Base-by-base conservation (phyloP, 2,329 filamentous ascomycete genomes). In the Cercospora sp. region DNA sequence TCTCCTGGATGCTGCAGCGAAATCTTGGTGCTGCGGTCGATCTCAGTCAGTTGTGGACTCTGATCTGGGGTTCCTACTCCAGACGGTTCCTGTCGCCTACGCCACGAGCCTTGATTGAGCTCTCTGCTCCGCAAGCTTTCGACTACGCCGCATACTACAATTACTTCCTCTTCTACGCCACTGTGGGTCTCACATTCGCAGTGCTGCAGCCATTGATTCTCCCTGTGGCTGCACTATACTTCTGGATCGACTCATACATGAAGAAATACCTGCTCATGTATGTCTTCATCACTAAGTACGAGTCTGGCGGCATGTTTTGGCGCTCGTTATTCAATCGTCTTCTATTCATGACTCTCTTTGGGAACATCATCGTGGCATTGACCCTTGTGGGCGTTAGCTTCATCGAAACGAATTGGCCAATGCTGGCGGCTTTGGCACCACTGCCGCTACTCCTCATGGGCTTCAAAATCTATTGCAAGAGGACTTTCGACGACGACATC, bases 111-210 rank as follows among this genome's bases (percentile, higher is more conserved):
- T 84, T 95, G 73, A 98, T 98, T 73, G 92, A 97, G 79, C 87
- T 95, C 76, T 97, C 94, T 0, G 95, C 95, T 3, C 95, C 95
- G 1, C 94, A 92, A 2, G 85, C 92, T 0, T 97, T 99, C 78
- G 94, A 98, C 73, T 98, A 97, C 76, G 93, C 95, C 67, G 93
- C 89, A 74, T 98, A 98, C 82, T 99, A 97, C 86, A 98, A 97
- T 80, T 98, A 97, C 79, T 97, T 97, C 80, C 84, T 98, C 31
- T 99, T 92, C 81, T 99, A 98, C 82, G 85, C 91, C 26, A 97
- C 94, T 0, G 91, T 98, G 33, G 91, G 93, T 0, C 84, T 99
- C 16, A 93, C 90, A 75, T 97, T 95, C 76, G 89, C 90, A 1
- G 88, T 89, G 1, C 85, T 98, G 63, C 95, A 98, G 79, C 95